phyloP scores from a whole-genome alignment of 1,284 basidiomycete genomes.

The Singerocomus inundabilis region DNA sequence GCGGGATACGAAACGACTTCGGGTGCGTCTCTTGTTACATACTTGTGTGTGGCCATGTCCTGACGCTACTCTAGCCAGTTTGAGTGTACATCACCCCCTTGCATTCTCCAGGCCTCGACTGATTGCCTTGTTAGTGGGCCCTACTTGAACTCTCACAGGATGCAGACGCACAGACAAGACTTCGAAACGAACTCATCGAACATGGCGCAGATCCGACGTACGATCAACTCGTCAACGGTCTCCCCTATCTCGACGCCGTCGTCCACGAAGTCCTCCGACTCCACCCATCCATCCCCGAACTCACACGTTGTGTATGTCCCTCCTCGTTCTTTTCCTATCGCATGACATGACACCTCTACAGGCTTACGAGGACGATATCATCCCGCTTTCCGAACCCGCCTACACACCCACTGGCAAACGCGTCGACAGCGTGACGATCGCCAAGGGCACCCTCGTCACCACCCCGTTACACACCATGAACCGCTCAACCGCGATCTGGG shows the following conservation, averaged over 20 bases:
- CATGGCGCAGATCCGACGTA: too few relatives aligned
- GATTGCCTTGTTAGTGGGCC: background rate
- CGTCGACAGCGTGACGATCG: conserved; percentile 40
- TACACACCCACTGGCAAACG: conserved; percentile 36
- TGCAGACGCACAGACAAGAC: too few relatives aligned
- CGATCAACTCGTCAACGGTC: too few relatives aligned
- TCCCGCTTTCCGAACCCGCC: conserved; percentile 39
- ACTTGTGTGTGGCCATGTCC: too few relatives aligned
- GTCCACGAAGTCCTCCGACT: too few relatives aligned
- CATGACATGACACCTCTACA: too few relatives aligned
- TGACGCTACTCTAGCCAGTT: conserved; percentile 24
- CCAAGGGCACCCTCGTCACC: conserved; percentile 42
- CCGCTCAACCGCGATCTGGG: conserved; percentile 46
- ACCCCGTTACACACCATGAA: conserved; percentile 47
- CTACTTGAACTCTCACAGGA: too few relatives aligned
- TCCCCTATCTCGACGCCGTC: too few relatives aligned
- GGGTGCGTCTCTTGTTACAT: too few relatives aligned
- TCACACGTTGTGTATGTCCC: conserved; percentile 18
- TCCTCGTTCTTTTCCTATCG: too few relatives aligned
- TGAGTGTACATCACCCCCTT: conserved; percentile 28
- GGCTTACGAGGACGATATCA: conserved; percentile 48
- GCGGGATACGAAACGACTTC: conserved; percentile 46
- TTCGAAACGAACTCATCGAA: too few relatives aligned
- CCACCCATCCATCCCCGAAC: too few relatives aligned
- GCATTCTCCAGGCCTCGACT: background rate